Percentiles rank a stretch among this genome's conserved stretches.
Evolutionary conservation across 2,329 filamentous ascomycete genomes (phyloP).

Genomic region (Aspergillus sp.): DNA sequence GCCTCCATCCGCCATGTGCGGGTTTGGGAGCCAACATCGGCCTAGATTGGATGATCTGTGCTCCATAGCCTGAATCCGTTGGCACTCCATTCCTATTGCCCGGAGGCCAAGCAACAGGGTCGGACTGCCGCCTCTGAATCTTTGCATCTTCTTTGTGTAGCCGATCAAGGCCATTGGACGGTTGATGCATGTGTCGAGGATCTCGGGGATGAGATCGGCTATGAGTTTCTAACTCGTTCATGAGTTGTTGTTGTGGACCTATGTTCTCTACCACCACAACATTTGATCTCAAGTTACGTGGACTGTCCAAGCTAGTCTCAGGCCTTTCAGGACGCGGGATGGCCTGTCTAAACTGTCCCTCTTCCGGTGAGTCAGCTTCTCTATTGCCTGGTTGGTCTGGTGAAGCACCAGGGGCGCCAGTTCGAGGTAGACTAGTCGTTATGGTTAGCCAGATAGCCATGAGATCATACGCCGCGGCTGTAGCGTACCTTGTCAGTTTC

Average conservation of each 20-base stretch:
- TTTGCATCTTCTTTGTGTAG: background rate
- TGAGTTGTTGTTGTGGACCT: background rate
- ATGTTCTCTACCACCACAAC: background rate
- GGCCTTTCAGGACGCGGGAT: background rate
- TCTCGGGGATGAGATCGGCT: background rate
- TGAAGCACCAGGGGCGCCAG: background rate
- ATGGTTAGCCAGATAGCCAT: background rate
- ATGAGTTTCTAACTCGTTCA: background rate
- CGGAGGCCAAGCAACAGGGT: background rate
- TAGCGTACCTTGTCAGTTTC: background rate
- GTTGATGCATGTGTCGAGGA: background rate
- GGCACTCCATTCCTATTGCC: background rate
- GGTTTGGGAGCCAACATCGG: background rate
- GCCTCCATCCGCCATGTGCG: background rate
- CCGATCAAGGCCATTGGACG: background rate
- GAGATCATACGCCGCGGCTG: background rate
- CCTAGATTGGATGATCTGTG: background rate
- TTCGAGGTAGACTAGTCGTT: background rate
- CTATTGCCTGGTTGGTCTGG: background rate
- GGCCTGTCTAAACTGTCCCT: background rate
- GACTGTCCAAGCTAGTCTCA: background rate
- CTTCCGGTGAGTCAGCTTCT: background rate
- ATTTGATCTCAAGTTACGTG: background rate
- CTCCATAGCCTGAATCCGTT: background rate
- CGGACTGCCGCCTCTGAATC: background rate